Conservation (phyloP, 768 basidiomycete species). For the Pleurotus djamor region DNA sequence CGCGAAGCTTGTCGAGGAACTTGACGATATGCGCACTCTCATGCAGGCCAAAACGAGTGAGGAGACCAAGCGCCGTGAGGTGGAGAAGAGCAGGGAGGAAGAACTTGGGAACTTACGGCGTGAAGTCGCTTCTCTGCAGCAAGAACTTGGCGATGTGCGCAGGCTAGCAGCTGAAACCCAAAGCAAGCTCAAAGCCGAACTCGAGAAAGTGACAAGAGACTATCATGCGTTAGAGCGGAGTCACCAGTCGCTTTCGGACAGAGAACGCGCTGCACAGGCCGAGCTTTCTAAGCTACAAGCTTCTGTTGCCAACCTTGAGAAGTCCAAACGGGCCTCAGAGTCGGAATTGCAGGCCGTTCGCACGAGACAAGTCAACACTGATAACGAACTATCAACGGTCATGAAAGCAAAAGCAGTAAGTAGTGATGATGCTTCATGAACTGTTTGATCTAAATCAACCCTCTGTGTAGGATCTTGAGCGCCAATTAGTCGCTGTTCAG, state of each 20-base stretch:
- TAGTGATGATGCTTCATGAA: slow-evolving; percentile 1
- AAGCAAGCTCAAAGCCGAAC: slow-evolving; percentile 73
- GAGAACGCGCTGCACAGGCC: slow-evolving; percentile 50
- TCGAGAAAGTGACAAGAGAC: slow-evolving; percentile 63
- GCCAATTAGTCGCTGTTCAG: slow-evolving; percentile 70
- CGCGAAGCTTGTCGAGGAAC: slow-evolving; percentile 71
- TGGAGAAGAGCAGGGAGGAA: slow-evolving; percentile 82
- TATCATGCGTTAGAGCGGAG: slow-evolving; percentile 56
- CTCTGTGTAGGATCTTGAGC: slow-evolving; percentile 63
- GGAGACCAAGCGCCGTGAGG: slow-evolving; percentile 80
- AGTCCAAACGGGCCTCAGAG: slow-evolving; percentile 62
- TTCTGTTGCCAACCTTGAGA: slow-evolving; percentile 58
- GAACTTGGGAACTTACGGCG: slow-evolving; percentile 74
- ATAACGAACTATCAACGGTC: slow-evolving; percentile 60
- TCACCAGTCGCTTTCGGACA: slow-evolving; percentile 63
- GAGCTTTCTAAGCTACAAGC: slow-evolving; percentile 47
- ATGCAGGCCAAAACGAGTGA: slow-evolving; percentile 87
- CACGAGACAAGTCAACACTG: slow-evolving; percentile 64
- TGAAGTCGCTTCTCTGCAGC: slow-evolving; percentile 59
- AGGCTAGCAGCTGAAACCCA: slow-evolving; percentile 60
- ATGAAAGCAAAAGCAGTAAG: slow-evolving; percentile 73
- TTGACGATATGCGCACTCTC: slow-evolving; percentile 82
- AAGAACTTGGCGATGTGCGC: slow-evolving; percentile 67
- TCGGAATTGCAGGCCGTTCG: slow-evolving; percentile 73
- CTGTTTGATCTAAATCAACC: no score